Conservation (phyloP, 768 basidiomycete species). For the Gelatoporia subvermispora region DNA sequence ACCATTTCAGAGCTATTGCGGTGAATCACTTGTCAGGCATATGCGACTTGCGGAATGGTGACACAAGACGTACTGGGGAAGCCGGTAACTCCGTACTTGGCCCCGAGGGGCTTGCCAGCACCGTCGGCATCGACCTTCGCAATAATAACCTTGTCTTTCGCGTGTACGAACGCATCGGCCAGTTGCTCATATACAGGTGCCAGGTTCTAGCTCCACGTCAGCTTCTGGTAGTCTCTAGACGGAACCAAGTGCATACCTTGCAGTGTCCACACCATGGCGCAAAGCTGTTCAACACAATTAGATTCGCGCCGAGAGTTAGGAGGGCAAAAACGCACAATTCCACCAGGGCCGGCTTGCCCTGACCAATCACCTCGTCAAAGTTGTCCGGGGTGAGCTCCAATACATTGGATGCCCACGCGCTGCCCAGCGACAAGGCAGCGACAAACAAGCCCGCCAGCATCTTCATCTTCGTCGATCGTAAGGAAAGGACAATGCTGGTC, state of each 20-base stretch:
- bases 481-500: not conserved
- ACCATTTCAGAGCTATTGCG: conserved; percentile 82
- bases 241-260: conserved; percentile 46
- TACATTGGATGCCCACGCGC: conserved; percentile 73
- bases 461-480: conserved; percentile 41
- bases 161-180: conserved; percentile 77
- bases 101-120: conserved; percentile 68
- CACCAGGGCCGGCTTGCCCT: conserved; percentile 79
- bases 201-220: conserved; percentile 53
- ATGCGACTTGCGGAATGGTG: conserved; percentile 37
- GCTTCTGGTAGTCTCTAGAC: not conserved
- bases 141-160: conserved; percentile 78
- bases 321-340: conserved; percentile 70
- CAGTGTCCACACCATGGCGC: conserved; percentile 93
- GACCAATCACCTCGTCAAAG: conserved; percentile 72
- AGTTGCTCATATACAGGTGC: conserved; percentile 87
- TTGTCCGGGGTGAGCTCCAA: conserved; percentile 70
- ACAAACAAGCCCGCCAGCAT: conserved; percentile 51
- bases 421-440: conserved; percentile 46
- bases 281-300: conserved; percentile 42
- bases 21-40: conserved; percentile 27
- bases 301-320: not conserved
- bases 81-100: conserved; percentile 75
- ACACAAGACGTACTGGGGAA: conserved; percentile 69
- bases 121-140: conserved; percentile 95